Evolutionary conservation across 352 stramenopile species (phyloP).

Genomic region (Globisporangium recalcitrans): DNA sequence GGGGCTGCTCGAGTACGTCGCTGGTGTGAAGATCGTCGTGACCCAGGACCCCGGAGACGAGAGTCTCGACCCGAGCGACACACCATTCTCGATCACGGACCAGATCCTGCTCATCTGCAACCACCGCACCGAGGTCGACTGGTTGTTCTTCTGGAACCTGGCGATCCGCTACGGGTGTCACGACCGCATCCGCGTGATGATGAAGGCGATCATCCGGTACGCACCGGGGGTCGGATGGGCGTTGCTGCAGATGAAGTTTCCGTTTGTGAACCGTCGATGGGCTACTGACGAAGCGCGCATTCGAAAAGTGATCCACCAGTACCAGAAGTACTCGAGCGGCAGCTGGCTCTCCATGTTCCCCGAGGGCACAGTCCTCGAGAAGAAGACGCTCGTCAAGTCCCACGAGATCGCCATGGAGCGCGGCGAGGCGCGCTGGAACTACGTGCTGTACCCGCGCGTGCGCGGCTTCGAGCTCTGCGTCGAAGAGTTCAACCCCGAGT

Average conservation of each 20-base stretch:
- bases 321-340: conserved; percentile 38
- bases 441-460: conserved; percentile 61
- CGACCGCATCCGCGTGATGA: conserved; percentile 72
- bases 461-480: conserved; percentile 67
- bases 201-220: conserved; percentile 64
- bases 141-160: conserved; percentile 81
- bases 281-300: conserved; percentile 53
- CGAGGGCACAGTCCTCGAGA: conserved; percentile 67
- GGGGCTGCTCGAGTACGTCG: conserved; percentile 49
- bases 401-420: conserved; percentile 52
- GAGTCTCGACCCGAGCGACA: conserved; percentile 18
- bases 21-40: conserved; percentile 54
- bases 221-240: conserved; percentile 61
- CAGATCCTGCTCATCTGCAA: conserved; percentile 67
- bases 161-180: conserved; percentile 58
- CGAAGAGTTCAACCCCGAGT: conserved; percentile 58
- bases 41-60: conserved; percentile 36
- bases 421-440: conserved; percentile 46
- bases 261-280: conserved; percentile 71
- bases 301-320: conserved; percentile 41
- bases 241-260: conserved; percentile 64
- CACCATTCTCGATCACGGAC: conserved; percentile 37
- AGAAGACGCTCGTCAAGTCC: conserved; percentile 56
- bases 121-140: conserved; percentile 78
- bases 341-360: conserved; percentile 79